A percentile compares a stretch with the other conserved stretches of the same genome.
These are phyloP conservation scores for Globisporangium iwayamae DNA, from an alignment of 352 stramenopile genomes.

Conservation along the genomic window DNA sequence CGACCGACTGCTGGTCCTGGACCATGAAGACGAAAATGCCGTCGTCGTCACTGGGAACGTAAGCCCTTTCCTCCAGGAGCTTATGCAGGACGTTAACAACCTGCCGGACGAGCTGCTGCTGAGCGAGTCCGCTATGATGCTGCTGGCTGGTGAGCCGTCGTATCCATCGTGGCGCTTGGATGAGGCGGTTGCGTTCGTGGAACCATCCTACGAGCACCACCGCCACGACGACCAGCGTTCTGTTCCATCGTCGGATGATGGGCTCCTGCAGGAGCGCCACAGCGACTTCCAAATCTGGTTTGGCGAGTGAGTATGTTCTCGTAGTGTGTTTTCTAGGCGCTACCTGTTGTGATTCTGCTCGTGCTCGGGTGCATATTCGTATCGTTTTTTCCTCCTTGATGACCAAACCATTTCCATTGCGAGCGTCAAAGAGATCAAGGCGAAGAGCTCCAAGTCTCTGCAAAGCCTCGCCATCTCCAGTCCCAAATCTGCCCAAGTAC, in stretches of 20 bases:
- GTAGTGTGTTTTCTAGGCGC: too few species aligned
- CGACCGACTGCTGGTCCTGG: neutral
- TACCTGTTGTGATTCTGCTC: neutral
- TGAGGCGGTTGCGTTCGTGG: neutral
- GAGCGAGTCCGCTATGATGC: neutral
- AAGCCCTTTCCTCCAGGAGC: neutral
- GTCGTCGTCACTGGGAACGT: neutral
- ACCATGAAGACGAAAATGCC: neutral
- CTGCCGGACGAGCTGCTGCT: constrained; percentile 6
- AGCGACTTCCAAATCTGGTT: constrained; percentile 6
- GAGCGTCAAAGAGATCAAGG: neutral
- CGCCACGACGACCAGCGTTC: neutral
- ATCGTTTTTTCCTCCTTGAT: neutral
- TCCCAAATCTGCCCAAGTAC: neutral
- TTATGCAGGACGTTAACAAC: neutral
- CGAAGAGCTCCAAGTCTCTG: too few species aligned
- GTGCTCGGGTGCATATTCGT: neutral
- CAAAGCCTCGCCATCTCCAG: neutral
- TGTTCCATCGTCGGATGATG: neutral
- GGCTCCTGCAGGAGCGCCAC: neutral
- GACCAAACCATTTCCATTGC: neutral
- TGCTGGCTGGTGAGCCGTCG: neutral
- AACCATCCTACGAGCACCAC: too few species aligned
- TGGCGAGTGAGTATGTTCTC: neutral
- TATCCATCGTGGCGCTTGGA: neutral